Evolutionary conservation across 768 basidiomycete genomes (phyloP).

Genomic region (Auricularia sp.): DNA sequence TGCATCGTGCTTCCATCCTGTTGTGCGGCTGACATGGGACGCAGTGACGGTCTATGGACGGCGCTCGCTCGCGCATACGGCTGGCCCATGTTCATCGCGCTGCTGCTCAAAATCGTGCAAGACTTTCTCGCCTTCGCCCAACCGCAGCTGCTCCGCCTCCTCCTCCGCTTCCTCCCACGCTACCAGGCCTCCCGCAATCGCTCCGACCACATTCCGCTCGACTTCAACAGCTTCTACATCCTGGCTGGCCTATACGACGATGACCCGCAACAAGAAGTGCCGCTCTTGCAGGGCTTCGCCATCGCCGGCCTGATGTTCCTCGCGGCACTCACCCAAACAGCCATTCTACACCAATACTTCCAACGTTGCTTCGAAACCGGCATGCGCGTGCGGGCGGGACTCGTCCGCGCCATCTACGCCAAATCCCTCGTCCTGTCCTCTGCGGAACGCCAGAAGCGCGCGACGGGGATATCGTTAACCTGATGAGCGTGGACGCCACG

Average conservation of each 20-base stretch:
- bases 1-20: constrained; percentile 4
- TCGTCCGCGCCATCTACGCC: constrained; percentile 76
- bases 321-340: constrained; percentile 67
- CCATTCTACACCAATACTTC: constrained; percentile 84
- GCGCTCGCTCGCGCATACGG: constrained; percentile 76
- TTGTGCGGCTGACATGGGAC: background rate
- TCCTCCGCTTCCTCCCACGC: constrained; percentile 71
- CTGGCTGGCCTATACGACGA: background rate
- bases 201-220: constrained; percentile 18
- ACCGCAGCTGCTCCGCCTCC: constrained; percentile 72
- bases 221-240: background rate
- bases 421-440: constrained; percentile 82
- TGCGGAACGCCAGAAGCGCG: constrained; percentile 63
- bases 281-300: constrained; percentile 56
- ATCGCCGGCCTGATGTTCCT: constrained; percentile 75
- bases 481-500: constrained; percentile 82
- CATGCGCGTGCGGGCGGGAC: constrained; percentile 88
- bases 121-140: constrained; percentile 78
- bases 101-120: constrained; percentile 59
- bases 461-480: constrained; percentile 86
- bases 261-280: constrained; percentile 22
- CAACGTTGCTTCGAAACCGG: constrained; percentile 75
- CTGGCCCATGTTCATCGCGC: constrained; percentile 53
- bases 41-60: constrained; percentile 57
- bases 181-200: constrained; percentile 46